Base-by-base conservation (phyloP, 225 moss, liverwort and hornwort species). In the Physcomitrium patens region DNA sequence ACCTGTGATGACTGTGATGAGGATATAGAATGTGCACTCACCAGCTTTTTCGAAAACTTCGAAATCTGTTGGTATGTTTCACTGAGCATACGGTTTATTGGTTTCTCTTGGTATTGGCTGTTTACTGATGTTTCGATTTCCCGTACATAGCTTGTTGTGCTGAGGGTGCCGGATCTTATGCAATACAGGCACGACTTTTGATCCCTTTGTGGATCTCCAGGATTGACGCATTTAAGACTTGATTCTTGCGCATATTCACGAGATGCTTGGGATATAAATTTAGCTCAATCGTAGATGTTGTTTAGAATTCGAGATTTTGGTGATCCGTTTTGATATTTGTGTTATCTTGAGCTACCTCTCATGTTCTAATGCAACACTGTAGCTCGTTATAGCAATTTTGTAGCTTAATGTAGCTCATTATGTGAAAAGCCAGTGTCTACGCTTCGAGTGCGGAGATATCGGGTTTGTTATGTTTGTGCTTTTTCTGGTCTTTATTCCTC, bases 31-130 rank as follows among this genome's bases (percentile, higher is more conserved):
- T 74, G 55, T 73, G 64, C 68, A 57, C 59, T 73, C 74, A 82
- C 70, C 69, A 76, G 68, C n/a, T 64, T 73, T 31, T 62, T 65
- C 71, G 75, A 64, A 73, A 74, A 62, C 72, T 22, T 73, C 71
- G 77, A 59, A 64, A 77, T 72, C 64, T 78, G 68, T 72, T 74
- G 77, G 77, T 77, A 78, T 82, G 72, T 63, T 77, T 55, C 73
- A 69, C 69, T 63, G 58, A 81, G 72, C 60, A 81, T 69, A 63
- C 15, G 12, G 23, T 78, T 56, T 22, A 64, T 69, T 46, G 31
- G 58, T 20, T 69, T 37, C 53, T 73, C 47, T 74, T 63, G 54
- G 26, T 63, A 24, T 43, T 52, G 23, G 51, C 42, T 73, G 72
- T 62, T 51, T 70, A n/a, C n/a, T 44, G 42, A 71, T 45, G 57